Percentiles rank a stretch among this genome's conserved stretches.
phyloP scores from a whole-genome alignment of 192 early-diverging fungal genomes.

The Geranomyces michiganensis region DNA sequence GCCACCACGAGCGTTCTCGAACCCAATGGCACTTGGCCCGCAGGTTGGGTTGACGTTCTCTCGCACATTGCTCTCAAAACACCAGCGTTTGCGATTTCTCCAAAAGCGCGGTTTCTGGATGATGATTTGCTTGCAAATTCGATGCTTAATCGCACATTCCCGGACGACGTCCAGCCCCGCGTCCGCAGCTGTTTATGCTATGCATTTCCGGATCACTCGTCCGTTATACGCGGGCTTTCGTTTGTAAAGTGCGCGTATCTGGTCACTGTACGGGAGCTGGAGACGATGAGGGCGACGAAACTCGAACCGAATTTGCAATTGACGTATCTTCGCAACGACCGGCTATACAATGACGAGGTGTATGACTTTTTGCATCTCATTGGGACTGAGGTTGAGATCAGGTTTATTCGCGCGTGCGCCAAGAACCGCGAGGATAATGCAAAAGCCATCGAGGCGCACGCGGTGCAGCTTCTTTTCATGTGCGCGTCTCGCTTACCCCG shows the following conservation, averaged over 20 bases:
- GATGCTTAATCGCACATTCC: constrained; percentile 65
- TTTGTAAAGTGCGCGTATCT: constrained; percentile 80
- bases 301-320: constrained; percentile 64
- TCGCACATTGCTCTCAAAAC: constrained; percentile 78
- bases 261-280: constrained; percentile 81
- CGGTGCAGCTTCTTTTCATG: constrained; percentile 52
- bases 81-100: constrained; percentile 77
- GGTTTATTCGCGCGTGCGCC: constrained; percentile 7
- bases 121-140: constrained; percentile 87
- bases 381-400: constrained; percentile 56
- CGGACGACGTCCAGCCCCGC: constrained; percentile 59
- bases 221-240: constrained; percentile 63
- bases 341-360: constrained; percentile 75
- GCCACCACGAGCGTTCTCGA: constrained; percentile 77
- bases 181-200: constrained; percentile 59
- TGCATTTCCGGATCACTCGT: constrained; percentile 58
- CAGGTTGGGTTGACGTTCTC: constrained; percentile 74
- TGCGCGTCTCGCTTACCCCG: constrained; percentile 66
- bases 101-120: constrained; percentile 76
- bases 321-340: constrained; percentile 84
- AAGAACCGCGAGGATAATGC: not conserved
- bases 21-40: constrained; percentile 71
- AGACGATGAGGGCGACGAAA: constrained; percentile 69
- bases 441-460: constrained; percentile 8
- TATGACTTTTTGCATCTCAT: constrained; percentile 77